These are phyloP conservation scores for Gossypium anomalum DNA, from an alignment of 345 rosid genomes.

Conservation along the genomic window DNA sequence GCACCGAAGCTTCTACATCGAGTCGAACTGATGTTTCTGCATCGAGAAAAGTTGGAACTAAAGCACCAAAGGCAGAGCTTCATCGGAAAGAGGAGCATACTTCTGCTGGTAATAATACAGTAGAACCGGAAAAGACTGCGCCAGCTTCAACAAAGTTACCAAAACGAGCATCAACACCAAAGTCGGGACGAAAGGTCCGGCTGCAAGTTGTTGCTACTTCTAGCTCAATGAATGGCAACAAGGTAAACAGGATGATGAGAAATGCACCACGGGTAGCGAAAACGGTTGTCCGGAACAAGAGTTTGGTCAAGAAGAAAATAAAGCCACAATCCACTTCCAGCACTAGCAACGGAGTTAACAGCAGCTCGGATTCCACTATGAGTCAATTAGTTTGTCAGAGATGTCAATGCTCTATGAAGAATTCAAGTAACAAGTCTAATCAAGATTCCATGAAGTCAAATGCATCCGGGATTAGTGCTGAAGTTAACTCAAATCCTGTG, in stretches of 20 bases:
- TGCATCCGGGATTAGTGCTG: constrained; percentile 28
- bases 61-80: constrained; percentile 29
- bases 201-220: constrained; percentile 32
- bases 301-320: constrained; percentile 46
- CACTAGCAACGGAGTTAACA: constrained; percentile 25
- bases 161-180: constrained; percentile 32
- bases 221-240: constrained; percentile 31
- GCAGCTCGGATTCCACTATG: constrained; percentile 28
- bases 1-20: constrained; percentile 16
- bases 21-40: constrained; percentile 26
- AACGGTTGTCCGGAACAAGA: constrained; percentile 47
- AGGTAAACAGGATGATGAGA: constrained; percentile 46
- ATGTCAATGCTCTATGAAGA: constrained; percentile 62
- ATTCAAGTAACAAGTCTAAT: constrained; percentile 34
- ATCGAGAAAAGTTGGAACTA: constrained; percentile 30
- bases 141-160: constrained; percentile 31
- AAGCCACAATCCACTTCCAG: constrained; percentile 38
- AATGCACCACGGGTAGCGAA: constrained; percentile 52
- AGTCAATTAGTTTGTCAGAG: constrained; percentile 67
- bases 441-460: constrained; percentile 28
- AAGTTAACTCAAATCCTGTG: constrained; percentile 31
- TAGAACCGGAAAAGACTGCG: constrained; percentile 27
- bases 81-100: constrained; percentile 27
- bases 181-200: constrained; percentile 40
- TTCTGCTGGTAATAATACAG: constrained; percentile 23